Conservation (phyloP, 306 rosid species). For the Sechiopsis laciniata region DNA sequence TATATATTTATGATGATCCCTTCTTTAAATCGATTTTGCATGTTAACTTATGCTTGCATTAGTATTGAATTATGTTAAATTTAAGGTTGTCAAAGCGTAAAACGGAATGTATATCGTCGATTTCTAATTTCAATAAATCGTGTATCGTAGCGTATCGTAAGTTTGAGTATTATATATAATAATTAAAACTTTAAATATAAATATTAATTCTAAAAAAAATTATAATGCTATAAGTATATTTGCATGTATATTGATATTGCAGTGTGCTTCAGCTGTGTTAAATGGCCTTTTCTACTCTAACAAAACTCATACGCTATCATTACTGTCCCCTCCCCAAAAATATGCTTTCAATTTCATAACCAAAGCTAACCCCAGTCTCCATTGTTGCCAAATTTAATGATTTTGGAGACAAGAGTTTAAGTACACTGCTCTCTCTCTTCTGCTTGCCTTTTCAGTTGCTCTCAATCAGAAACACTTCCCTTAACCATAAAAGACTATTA, state of each 20-base stretch:
- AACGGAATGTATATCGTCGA: too few relatives aligned
- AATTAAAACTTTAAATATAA: too few relatives aligned
- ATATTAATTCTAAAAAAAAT: too few relatives aligned
- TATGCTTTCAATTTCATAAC: background rate
- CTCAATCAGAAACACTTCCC: background rate
- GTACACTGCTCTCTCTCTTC: background rate
- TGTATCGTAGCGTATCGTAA: too few relatives aligned
- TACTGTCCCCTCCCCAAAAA: background rate
- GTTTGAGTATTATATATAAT: too few relatives aligned
- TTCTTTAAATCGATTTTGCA: background rate
- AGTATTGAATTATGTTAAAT: too few relatives aligned
- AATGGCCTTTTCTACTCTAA: background rate
- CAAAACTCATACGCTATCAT: conserved; percentile 10
- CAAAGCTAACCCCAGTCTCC: conserved; percentile 13
- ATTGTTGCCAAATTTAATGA: conserved; percentile 11
- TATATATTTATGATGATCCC: background rate
- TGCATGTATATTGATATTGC: too few relatives aligned
- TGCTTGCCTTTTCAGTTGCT: background rate
- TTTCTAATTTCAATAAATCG: too few relatives aligned
- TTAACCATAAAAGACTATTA: conserved; percentile 14
- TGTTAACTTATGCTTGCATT: background rate
- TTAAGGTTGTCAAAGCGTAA: too few relatives aligned
- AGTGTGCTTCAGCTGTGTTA: background rate
- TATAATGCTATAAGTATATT: too few relatives aligned
- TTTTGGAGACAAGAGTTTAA: background rate